Evolutionary conservation across 2,329 filamentous ascomycete genomes (phyloP).

Genomic region (Sclerotinia glacialis): DNA sequence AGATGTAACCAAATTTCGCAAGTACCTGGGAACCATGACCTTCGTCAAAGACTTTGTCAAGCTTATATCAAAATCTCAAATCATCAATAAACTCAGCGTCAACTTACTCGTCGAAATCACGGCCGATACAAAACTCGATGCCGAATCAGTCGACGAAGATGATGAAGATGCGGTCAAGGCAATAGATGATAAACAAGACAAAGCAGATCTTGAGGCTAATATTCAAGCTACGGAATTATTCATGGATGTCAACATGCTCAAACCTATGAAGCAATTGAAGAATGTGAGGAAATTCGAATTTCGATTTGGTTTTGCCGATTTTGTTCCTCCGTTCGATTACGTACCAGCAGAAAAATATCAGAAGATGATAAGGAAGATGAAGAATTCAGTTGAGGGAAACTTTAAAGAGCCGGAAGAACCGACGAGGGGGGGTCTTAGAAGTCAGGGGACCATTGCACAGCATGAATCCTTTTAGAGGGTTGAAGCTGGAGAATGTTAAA

Average conservation of each 20-base stretch:
- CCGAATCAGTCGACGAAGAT: slow-evolving; percentile 16
- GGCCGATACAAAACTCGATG: slow-evolving; percentile 21
- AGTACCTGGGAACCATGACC: slow-evolving; percentile 14
- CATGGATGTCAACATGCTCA: slow-evolving; percentile 25
- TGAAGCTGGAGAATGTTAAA: too few relatives aligned
- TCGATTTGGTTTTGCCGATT: slow-evolving; percentile 20
- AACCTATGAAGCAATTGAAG: slow-evolving; percentile 19
- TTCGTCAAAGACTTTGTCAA: slow-evolving; percentile 28
- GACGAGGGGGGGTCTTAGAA: background rate
- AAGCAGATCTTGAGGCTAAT: slow-evolving; percentile 23
- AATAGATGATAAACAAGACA: slow-evolving; percentile 16
- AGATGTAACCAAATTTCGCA: slow-evolving; percentile 19
- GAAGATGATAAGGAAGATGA: slow-evolving; percentile 22
- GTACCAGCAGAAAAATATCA: slow-evolving; percentile 22
- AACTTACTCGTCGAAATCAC: slow-evolving; percentile 25
- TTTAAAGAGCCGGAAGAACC: slow-evolving; percentile 18
- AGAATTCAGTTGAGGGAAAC: slow-evolving; percentile 25
- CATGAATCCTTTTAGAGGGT: background rate
- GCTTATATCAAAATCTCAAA: slow-evolving; percentile 21
- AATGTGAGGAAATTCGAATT: slow-evolving; percentile 26
- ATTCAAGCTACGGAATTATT: slow-evolving; percentile 26
- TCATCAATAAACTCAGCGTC: slow-evolving; percentile 24
- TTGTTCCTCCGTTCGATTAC: slow-evolving; percentile 14
- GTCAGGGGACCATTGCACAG: background rate
- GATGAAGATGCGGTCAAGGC: slow-evolving; percentile 18